Percentiles rank a stretch among this genome's conserved stretches.
These are phyloP conservation scores for Paulinella micropora DNA, from an alignment of 78 protist species.

Conservation along the genomic window DNA sequence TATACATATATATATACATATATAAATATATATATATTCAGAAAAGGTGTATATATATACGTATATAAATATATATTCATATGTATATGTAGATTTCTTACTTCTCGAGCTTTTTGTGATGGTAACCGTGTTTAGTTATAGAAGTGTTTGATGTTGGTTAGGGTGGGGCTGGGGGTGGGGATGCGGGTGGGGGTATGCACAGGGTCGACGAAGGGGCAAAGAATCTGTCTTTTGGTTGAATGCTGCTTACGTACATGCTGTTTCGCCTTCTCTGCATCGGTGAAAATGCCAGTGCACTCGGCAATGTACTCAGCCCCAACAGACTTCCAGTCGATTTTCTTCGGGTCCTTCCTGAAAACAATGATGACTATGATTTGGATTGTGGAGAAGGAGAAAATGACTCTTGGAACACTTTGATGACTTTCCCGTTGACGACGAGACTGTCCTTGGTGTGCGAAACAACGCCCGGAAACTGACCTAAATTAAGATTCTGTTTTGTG, in stretches of 20 bases:
- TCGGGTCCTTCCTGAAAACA: background rate
- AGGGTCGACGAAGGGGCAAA: background rate
- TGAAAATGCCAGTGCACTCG: slow-evolving; percentile 97
- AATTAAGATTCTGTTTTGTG: no score
- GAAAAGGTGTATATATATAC: no score
- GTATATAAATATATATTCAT: no score
- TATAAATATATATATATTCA: no score
- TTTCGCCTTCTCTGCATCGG: slow-evolving; percentile 54
- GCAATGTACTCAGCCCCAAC: slow-evolving; percentile 46
- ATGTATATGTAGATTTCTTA: no score
- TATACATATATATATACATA: no score
- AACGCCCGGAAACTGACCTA: background rate
- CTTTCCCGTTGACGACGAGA: background rate
- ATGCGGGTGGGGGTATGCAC: background rate
- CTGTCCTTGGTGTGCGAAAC: background rate
- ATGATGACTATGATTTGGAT: background rate
- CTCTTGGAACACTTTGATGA: background rate
- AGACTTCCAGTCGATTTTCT: background rate
- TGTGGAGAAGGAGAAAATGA: background rate
- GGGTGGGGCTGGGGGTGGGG: no score
- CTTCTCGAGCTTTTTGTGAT: no score
- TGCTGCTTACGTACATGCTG: no score
- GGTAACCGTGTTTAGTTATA: no score
- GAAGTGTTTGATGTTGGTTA: no score
- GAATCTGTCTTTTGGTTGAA: no score